Evolutionary conservation across 108 stramenopile species (phyloP), one percentile per base, ranked within the genome.

Genomic region (Craspedostauros australis): DNA sequence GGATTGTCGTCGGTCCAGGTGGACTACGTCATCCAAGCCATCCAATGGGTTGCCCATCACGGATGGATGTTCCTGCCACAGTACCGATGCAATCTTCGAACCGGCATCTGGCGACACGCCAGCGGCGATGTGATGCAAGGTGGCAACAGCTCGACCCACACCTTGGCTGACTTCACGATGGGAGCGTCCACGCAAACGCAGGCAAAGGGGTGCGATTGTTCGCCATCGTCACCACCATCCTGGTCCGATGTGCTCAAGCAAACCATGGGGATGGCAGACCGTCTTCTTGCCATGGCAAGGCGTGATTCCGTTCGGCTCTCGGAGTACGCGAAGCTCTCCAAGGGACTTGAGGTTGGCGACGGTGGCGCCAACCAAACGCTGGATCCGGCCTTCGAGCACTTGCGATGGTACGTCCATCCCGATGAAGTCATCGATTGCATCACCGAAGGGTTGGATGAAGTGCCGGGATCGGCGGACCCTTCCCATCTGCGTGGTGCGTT

Each of bases 1-100:
- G 80, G 75, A 1, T 54, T 90, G 53, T 54, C 68, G 11, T 66
- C 72, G n/a, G 73, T 60, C 15, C 68, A 92, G 55, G 79, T 80
- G 1, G 79, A 84, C 19, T 95, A 94, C 66, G 84, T 95, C 27
- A 31, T 90, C 1, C 37, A 72, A 21, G 88, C 95, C 4, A 59
- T 97, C 29, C 64, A 62, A 31, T 95, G 84, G 69, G 80, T 95
- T 18, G 79, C 93, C 0, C 74, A 74, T 44, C 53, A 93, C 51
- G 96, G 84, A 23, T 73, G 70, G 66, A 58, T 50, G 5, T 68
- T 95, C 23, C 68, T 97, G 48, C 82, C 80, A 19, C 80, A 79
- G 50, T 97, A 97, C 70, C 72, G 78, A 20, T 84, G 83, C 54
- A 79, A 80, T 18, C 32, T 49, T 36, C 58, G 58, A 16, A 60